These are phyloP conservation scores for Graphiopsis chlorocephala DNA, from an alignment of 2,329 filamentous ascomycete genomes.

Conservation along the genomic window DNA sequence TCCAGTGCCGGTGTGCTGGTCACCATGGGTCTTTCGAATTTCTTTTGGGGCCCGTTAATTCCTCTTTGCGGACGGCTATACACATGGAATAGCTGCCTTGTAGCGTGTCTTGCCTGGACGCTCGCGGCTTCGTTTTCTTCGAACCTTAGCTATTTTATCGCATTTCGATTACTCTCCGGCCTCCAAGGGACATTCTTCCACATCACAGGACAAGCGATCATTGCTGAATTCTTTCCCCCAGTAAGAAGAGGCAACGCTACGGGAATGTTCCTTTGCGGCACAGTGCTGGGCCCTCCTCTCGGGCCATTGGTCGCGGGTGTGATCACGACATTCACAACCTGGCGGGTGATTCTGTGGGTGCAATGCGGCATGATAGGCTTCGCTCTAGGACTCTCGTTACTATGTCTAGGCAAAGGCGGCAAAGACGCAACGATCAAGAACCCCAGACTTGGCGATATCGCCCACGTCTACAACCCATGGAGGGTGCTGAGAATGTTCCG, in stretches of 20 bases:
- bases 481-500: conserved; percentile 59
- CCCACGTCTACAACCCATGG: conserved; percentile 66
- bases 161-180: conserved; percentile 68
- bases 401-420: conserved; percentile 60
- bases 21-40: conserved; percentile 66
- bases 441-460: conserved; percentile 47
- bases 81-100: conserved; percentile 54
- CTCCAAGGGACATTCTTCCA: conserved; percentile 74
- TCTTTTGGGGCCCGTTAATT: conserved; percentile 67
- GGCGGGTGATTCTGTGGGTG: conserved; percentile 75
- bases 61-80: conserved; percentile 42
- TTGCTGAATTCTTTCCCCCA: conserved; percentile 52
- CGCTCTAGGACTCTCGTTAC: conserved; percentile 57
- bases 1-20: conserved; percentile 69
- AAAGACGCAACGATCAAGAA: conserved; percentile 33
- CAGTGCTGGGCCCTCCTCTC: conserved; percentile 63
- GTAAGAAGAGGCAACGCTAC: conserved; percentile 67
- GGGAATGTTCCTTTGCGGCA: conserved; percentile 67
- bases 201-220: conserved; percentile 64
- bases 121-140: conserved; percentile 68
- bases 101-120: conserved; percentile 63
- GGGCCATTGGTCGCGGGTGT: conserved; percentile 69
- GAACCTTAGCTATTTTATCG: conserved; percentile 65
- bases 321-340: conserved; percentile 68
- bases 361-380: conserved; percentile 63